Conservation (phyloP, 1,284 basidiomycete species). For the Papiliotrema terrestris region DNA sequence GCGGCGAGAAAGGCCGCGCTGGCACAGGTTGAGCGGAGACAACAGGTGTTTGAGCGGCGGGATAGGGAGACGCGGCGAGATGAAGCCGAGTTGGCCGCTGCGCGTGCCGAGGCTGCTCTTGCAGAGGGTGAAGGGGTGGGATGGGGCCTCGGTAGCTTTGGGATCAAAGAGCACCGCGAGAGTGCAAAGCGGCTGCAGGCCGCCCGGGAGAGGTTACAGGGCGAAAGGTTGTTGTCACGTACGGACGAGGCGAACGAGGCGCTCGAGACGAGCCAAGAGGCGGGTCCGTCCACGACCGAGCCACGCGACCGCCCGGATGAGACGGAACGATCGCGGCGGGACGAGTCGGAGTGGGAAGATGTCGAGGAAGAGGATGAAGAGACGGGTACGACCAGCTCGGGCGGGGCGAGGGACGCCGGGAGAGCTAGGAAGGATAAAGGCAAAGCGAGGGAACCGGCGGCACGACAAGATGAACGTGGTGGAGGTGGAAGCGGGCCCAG, state of each 20-base stretch:
- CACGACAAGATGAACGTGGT: not conserved
- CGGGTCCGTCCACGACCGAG: not conserved
- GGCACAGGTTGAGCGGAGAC: constrained; percentile 37
- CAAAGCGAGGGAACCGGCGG: too few relatives aligned
- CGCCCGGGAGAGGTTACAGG: constrained; percentile 35
- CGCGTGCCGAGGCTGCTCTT: constrained; percentile 5
- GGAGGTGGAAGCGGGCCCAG: constrained; percentile 2
- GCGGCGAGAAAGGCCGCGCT: constrained; percentile 42
- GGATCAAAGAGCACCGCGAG: constrained; percentile 54
- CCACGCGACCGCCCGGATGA: constrained; percentile 9
- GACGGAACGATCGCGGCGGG: constrained; percentile 11
- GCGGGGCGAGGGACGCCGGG: not conserved
- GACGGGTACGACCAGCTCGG: constrained; percentile 60
- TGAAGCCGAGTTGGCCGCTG: not conserved
- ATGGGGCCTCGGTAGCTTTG: constrained; percentile 71
- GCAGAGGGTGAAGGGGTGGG: constrained; percentile 55
- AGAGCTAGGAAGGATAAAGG: not conserved
- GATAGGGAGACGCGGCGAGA: constrained; percentile 4
- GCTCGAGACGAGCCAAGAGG: not conserved
- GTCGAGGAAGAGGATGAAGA: constrained; percentile 50
- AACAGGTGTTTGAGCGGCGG: constrained; percentile 29
- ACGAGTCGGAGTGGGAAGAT: constrained; percentile 49
- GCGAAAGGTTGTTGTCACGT: constrained; percentile 19
- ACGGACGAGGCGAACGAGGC: constrained; percentile 1
- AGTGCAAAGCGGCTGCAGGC: constrained; percentile 38